phyloP scores from a whole-genome alignment of 352 stramenopile genomes.

The Phytopythium delawarense region DNA sequence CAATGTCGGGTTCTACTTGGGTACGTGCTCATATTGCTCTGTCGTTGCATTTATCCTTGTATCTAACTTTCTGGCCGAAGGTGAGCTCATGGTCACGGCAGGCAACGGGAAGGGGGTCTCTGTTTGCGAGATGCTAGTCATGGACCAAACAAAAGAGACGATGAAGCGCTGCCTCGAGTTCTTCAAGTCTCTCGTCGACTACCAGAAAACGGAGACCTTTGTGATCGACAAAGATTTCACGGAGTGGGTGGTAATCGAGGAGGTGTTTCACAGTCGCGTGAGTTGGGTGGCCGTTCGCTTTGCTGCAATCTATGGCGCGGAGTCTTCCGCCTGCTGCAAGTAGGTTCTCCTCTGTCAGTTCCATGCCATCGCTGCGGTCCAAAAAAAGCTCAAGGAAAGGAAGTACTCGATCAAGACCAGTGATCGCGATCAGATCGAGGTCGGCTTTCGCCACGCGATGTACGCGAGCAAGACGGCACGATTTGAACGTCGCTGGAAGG shows the following conservation, averaged over 20 bases:
- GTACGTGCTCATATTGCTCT: constrained; percentile 5
- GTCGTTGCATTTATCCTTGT: background rate
- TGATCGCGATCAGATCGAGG: background rate
- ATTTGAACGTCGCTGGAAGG: background rate
- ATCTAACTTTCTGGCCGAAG: too few relatives aligned
- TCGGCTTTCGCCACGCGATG: background rate
- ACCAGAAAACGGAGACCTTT: constrained; percentile 10
- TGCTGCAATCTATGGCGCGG: background rate
- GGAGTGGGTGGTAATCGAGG: constrained; percentile 9
- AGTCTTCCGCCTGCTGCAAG: background rate
- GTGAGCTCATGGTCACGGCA: constrained; percentile 14
- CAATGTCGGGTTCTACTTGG: constrained; percentile 17
- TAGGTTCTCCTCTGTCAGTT: constrained; percentile 16
- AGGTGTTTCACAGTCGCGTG: constrained; percentile 7
- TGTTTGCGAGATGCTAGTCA: constrained; percentile 21
- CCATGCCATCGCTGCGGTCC: constrained; percentile 10
- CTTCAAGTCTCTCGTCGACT: constrained; percentile 8
- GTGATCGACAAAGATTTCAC: constrained; percentile 25
- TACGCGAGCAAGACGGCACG: background rate
- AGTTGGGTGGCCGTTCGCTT: too few relatives aligned
- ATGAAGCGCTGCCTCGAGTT: constrained; percentile 8
- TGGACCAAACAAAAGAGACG: constrained; percentile 13
- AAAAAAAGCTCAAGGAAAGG: background rate
- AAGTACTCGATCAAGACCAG: background rate
- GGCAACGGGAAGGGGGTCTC: constrained; percentile 14